Conservation (phyloP, 164 flowering plant species). For the Houttuynia cordata region DNA sequence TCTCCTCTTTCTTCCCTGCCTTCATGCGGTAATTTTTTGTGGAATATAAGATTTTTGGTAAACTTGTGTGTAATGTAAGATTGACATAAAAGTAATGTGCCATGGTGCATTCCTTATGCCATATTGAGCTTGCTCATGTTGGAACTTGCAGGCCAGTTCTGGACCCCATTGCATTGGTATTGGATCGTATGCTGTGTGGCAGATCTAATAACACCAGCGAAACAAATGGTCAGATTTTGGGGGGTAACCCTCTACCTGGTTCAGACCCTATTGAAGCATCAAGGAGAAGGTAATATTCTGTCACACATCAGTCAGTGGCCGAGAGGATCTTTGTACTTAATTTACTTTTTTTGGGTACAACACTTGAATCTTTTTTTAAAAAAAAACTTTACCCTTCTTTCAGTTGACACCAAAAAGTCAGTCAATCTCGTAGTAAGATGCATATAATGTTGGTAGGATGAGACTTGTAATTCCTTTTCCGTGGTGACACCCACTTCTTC, state of each 20-base stretch:
- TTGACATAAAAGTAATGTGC: background rate
- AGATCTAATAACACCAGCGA: conserved; percentile 43
- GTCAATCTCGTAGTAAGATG: background rate
- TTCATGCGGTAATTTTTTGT: conserved; percentile 39
- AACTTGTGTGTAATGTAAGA: background rate
- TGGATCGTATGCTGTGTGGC: conserved; percentile 70
- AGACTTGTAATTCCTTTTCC: background rate
- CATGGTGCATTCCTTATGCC: background rate
- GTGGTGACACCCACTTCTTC: background rate
- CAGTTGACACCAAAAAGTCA: no score
- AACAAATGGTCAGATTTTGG: conserved; percentile 38
- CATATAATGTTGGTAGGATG: background rate
- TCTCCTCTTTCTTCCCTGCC: conserved; percentile 89
- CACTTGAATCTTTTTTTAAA: no score
- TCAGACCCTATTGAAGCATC: conserved; percentile 91
- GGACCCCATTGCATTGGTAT: conserved; percentile 69
- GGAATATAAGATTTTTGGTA: no score
- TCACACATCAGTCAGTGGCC: background rate
- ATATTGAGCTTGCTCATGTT: conserved; percentile 7
- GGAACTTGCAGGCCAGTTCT: conserved; percentile 64
- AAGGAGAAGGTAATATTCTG: conserved; percentile 63
- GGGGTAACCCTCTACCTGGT: conserved; percentile 70
- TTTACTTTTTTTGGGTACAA: no score
- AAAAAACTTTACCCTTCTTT: no score
- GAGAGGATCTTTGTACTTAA: background rate